Evolutionary conservation across 1,284 basidiomycete species (phyloP).

Genomic region (Ganoderma sinense): DNA sequence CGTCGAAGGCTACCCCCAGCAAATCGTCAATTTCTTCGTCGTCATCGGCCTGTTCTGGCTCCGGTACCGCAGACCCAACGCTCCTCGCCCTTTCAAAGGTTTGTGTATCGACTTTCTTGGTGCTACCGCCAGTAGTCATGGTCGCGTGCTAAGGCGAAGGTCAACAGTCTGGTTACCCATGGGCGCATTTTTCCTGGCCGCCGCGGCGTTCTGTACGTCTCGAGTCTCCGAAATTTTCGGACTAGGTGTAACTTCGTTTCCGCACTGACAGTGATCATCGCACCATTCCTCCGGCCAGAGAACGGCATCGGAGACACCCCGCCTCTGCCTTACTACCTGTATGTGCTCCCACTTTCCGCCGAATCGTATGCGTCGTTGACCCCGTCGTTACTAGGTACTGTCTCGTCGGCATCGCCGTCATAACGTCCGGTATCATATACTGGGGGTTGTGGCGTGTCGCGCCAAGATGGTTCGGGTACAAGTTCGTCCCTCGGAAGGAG

Average conservation of each 20-base stretch:
- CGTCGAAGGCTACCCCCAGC: conserved; percentile 62
- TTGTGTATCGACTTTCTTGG: not conserved
- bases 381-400: conserved; percentile 49
- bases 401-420: conserved; percentile 60
- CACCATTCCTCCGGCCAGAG: conserved; percentile 62
- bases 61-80: conserved; percentile 56
- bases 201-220: conserved; percentile 56
- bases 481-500: conserved; percentile 55
- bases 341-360: conserved; percentile 19
- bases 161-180: conserved; percentile 62
- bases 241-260: not conserved
- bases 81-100: conserved; percentile 63
- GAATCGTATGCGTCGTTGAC: not conserved
- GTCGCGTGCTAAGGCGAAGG: not conserved
- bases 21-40: conserved; percentile 65
- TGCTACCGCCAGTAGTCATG: not conserved
- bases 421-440: conserved; percentile 56
- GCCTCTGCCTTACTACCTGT: conserved; percentile 67
- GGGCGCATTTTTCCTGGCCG: conserved; percentile 61
- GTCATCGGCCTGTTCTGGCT: conserved; percentile 66
- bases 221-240: not conserved
- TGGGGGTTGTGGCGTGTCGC: conserved; percentile 64
- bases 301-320: conserved; percentile 65
- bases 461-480: conserved; percentile 57
- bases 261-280: conserved; percentile 61